Evolutionary conservation across 768 basidiomycete genomes (phyloP).

Genomic region (Lactarius quietus): DNA sequence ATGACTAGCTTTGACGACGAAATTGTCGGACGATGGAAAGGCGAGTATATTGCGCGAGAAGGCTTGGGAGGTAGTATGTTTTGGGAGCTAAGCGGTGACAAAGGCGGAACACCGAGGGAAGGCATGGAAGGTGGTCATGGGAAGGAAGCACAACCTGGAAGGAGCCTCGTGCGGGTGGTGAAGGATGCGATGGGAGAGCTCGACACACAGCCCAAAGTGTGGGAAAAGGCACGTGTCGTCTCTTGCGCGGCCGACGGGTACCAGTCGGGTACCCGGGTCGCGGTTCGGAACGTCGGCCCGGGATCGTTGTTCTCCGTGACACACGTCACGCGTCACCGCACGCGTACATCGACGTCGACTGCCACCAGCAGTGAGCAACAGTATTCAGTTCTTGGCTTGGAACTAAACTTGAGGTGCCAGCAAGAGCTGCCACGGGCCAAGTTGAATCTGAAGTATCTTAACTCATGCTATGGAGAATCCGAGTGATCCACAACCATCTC

Average conservation of each 20-base stretch:
- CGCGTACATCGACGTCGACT: no score
- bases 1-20: conserved; percentile 82
- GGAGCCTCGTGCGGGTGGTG: conserved; percentile 68
- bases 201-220: conserved; percentile 50
- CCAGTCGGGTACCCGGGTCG: no score
- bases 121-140: conserved; percentile 73
- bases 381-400: no score
- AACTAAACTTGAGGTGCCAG: no score
- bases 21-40: conserved; percentile 66
- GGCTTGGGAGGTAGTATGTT: conserved; percentile 91
- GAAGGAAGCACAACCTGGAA: conserved; percentile 67
- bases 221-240: no score
- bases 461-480: background rate
- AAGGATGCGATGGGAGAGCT: conserved; percentile 39
- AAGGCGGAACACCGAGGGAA: conserved; percentile 52
- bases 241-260: no score
- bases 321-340: no score
- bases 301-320: no score
- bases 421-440: no score
- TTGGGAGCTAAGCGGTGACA: conserved; percentile 91
- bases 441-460: background rate
- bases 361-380: no score
- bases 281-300: no score
- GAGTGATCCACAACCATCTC: conserved; percentile 41
- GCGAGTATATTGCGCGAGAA: conserved; percentile 71